Evolutionary conservation across 2,329 filamentous ascomycete genomes (phyloP).

Genomic region (Emydomyces testavorans): DNA sequence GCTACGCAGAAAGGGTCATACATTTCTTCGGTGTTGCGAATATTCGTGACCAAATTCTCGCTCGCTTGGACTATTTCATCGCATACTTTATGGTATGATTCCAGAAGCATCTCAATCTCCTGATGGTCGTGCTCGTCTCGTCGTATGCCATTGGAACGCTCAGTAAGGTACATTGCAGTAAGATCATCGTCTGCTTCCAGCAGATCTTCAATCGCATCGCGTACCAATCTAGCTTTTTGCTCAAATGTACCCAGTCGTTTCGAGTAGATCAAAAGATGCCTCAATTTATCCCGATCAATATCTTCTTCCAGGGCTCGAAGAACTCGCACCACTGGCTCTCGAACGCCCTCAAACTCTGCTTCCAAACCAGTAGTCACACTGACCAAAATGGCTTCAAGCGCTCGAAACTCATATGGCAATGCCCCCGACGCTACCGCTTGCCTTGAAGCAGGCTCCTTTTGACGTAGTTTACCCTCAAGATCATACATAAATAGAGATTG

Average conservation of each 20-base stretch:
- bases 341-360: slow-evolving; percentile 85
- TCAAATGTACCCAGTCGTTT: slow-evolving; percentile 96
- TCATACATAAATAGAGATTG: slow-evolving; percentile 98
- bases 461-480: slow-evolving; percentile 78
- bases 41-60: slow-evolving; percentile 82
- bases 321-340: slow-evolving; percentile 81
- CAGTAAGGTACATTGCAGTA: slow-evolving; percentile 86
- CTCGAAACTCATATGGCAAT: slow-evolving; percentile 90
- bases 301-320: slow-evolving; percentile 88
- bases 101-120: slow-evolving; percentile 90
- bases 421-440: slow-evolving; percentile 41
- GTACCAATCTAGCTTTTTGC: slow-evolving; percentile 86
- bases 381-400: slow-evolving; percentile 86
- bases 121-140: slow-evolving; percentile 79
- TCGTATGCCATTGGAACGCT: slow-evolving; percentile 63
- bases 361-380: slow-evolving; percentile 87
- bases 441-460: slow-evolving; percentile 48
- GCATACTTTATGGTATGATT: slow-evolving; percentile 94
- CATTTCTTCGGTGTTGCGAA: slow-evolving; percentile 98
- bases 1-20: slow-evolving; percentile 31
- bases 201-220: slow-evolving; percentile 88
- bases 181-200: slow-evolving; percentile 94
- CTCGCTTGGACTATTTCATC: slow-evolving; percentile 97
- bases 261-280: slow-evolving; percentile 80
- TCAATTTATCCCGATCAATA: slow-evolving; percentile 86